Evolutionary conservation across 352 stramenopile genomes (phyloP).

Genomic region (Phytophthora cryptogea): DNA sequence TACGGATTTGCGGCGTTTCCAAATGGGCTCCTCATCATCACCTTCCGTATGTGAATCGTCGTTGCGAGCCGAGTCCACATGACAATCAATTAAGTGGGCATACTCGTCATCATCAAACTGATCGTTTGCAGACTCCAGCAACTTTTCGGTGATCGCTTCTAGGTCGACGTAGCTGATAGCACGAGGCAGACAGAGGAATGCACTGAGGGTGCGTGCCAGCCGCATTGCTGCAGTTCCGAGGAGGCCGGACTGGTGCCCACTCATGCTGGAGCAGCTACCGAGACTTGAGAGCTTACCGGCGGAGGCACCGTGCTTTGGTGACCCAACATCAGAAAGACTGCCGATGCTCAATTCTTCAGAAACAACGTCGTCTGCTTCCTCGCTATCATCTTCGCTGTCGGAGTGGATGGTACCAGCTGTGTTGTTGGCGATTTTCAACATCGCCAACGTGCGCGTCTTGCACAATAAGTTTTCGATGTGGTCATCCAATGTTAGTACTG

Average conservation of each 20-base stretch:
- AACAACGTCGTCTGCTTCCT: constrained; percentile 43
- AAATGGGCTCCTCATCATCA: constrained; percentile 38
- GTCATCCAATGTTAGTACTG: constrained; percentile 55
- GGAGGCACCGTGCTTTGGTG: constrained; percentile 20
- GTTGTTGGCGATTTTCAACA: constrained; percentile 79
- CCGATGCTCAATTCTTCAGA: constrained; percentile 31
- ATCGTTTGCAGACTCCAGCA: constrained; percentile 65
- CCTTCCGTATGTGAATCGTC: constrained; percentile 23
- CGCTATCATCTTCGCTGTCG: constrained; percentile 48
- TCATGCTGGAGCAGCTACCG: constrained; percentile 39
- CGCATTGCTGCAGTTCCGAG: constrained; percentile 46
- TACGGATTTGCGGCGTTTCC: constrained; percentile 56
- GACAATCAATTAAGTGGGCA: constrained; percentile 64
- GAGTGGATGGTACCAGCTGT: constrained; percentile 62
- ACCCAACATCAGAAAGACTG: constrained; percentile 12
- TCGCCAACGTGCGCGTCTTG: constrained; percentile 64
- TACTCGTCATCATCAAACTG: constrained; percentile 62
- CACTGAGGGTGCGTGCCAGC: constrained; percentile 64
- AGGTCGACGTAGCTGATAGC: constrained; percentile 77
- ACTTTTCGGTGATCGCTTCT: constrained; percentile 73
- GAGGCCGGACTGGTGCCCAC: constrained; percentile 21
- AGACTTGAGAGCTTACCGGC: constrained; percentile 35
- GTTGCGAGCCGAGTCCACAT: constrained; percentile 64
- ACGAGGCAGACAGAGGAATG: constrained; percentile 68
- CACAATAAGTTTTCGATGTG: constrained; percentile 72